phyloP scores from a whole-genome alignment of 768 basidiomycete genomes.

The Pulveroboletus sp. region DNA sequence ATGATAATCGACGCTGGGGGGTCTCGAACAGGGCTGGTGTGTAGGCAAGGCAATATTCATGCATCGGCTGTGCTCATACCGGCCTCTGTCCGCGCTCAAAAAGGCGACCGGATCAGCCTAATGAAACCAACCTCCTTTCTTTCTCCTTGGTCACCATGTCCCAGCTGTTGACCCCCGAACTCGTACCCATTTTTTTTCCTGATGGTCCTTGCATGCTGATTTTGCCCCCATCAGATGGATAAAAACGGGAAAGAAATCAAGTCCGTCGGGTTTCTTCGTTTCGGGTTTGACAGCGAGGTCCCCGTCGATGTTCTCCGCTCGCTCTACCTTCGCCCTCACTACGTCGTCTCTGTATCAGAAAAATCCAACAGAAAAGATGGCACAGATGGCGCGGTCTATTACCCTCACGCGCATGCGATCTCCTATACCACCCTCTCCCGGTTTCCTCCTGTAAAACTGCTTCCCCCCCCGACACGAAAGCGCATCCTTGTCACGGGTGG shows the following conservation, averaged over 20 bases:
- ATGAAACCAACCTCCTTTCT: neutral
- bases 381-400: constrained; percentile 59
- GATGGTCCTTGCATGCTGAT: constrained; percentile 4
- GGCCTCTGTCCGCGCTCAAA: neutral
- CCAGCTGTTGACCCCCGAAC: constrained; percentile 15
- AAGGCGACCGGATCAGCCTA: neutral
- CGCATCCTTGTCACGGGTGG: constrained; percentile 94
- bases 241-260: constrained; percentile 73
- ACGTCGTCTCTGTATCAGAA: constrained; percentile 46
- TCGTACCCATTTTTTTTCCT: constrained; percentile 9
- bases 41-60: too few relatives aligned
- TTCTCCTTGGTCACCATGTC: constrained; percentile 16
- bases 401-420: constrained; percentile 74
- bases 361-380: constrained; percentile 37
- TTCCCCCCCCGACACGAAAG: constrained; percentile 74
- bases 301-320: constrained; percentile 75
- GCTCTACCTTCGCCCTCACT: constrained; percentile 85
- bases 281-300: constrained; percentile 88
- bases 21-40: too few relatives aligned
- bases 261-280: constrained; percentile 78
- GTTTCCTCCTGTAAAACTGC: constrained; percentile 89
- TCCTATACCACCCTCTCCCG: constrained; percentile 90
- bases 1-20: too few relatives aligned
- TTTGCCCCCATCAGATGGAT: constrained; percentile 48
- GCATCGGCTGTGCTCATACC: constrained; percentile 13